Evolutionary conservation across 148 eudicot genomes (phyloP), one percentile per base, ranked within the genome.

Genomic region (Cornus florida): DNA sequence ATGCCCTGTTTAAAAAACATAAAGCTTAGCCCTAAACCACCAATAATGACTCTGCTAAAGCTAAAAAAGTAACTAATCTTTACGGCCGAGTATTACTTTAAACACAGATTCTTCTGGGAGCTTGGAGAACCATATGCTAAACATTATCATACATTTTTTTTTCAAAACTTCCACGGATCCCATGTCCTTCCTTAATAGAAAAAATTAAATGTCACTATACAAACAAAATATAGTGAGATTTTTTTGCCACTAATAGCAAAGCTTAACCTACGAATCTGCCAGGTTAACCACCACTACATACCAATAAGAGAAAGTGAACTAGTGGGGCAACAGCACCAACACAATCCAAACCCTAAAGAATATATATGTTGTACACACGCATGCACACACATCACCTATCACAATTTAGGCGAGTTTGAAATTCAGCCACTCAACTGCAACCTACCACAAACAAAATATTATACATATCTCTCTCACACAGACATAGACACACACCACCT

Each of bases 161-260:
- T 53, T 7, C 19, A 2, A 17, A 64, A 46, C 19, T 5, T 32
- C 28, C 53, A 22, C 35, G 20, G 65, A 39, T 22, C 9, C 28
- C 28, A 65, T 35, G 17, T 53, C 59, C 1, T 57, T 23, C 32
- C 0, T 11, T 13, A 74, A 19, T 24, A 31, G 17, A 33, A 22
- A 57, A 48, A 3, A 41, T 28, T 22, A 75, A 20, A 23, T 28
- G 69, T 41, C 50, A 75, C 22, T 64, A 8, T 41, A n/a, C 56
- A 43, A 19, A n/a, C n/a, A n/a, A n/a, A n/a, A 14, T 24, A 2
- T 23, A 39, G 17, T 17, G 69, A 74, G 73, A 59, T 69, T 75
- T 81, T 32, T 70, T 81, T 76, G 28, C 83, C 83, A 81, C 76
- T 77, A 76, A 64, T 76, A 68, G 79, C n/a, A 81, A 80, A 7